A percentile compares a stretch with the other conserved stretches of the same genome.
Evolutionary conservation across 306 rosid genomes (phyloP).

Genomic region (Begonia loranthoides): DNA sequence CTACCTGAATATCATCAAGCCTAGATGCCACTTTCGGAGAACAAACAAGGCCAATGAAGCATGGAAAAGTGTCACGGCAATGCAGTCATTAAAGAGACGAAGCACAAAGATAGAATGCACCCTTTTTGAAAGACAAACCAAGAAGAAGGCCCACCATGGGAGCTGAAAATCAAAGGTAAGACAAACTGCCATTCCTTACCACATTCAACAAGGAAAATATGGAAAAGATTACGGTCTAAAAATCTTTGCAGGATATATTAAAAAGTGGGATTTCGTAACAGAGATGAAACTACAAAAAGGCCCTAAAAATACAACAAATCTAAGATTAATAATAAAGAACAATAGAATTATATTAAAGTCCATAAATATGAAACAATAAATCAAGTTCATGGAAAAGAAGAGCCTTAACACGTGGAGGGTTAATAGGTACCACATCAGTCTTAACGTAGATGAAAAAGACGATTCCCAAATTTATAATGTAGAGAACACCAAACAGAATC

Average conservation of each 20-base stretch:
- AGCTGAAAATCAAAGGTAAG: conserved; percentile 29
- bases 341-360: no score
- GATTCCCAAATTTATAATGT: conserved; percentile 55
- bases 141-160: conserved; percentile 76
- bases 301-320: no score
- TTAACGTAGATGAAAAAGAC: conserved; percentile 53
- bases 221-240: no score
- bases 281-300: no score
- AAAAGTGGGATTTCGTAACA: no score
- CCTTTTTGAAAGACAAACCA: conserved; percentile 85
- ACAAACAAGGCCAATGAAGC: conserved; percentile 55
- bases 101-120: conserved; percentile 84
- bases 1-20: conserved; percentile 84
- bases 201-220: background rate
- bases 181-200: background rate
- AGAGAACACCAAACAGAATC: conserved; percentile 72
- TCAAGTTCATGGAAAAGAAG: no score
- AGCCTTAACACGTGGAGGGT: no score
- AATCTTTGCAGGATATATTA: no score
- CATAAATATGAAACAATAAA: no score
- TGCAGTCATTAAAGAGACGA: conserved; percentile 84
- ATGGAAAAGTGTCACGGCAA: conserved; percentile 65
- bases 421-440: conserved; percentile 48
- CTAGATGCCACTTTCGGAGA: conserved; percentile 68
- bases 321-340: no score